These are phyloP conservation scores for Pseudonitzschia multiseries DNA, from an alignment of 108 stramenopile genomes.

Conservation along the genomic window DNA sequence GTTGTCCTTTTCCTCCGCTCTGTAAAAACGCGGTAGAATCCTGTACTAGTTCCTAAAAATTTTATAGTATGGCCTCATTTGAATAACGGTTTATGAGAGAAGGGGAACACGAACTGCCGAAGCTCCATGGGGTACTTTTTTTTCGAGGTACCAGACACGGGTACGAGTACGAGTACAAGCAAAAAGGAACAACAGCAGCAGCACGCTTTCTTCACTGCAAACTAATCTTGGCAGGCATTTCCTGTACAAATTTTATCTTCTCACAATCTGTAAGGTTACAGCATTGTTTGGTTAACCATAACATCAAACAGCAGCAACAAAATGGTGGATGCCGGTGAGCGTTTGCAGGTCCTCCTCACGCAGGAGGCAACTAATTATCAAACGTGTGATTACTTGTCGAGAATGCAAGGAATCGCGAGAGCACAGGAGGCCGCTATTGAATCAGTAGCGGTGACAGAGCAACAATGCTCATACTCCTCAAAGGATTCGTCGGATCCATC, in stretches of 20 bases:
- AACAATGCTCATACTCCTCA: neutral
- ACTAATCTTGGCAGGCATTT: neutral
- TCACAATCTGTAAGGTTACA: neutral
- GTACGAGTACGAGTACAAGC: too few relatives aligned
- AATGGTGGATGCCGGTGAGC: slow-evolving; percentile 38
- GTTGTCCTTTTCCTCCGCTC: too few relatives aligned
- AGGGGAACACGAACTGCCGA: neutral
- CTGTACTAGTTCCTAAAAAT: too few relatives aligned
- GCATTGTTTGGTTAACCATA: neutral
- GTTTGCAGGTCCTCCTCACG: slow-evolving; percentile 32
- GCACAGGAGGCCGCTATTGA: slow-evolving; percentile 1
- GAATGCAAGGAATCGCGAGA: slow-evolving; percentile 22
- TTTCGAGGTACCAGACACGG: too few relatives aligned
- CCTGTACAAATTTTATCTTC: neutral
- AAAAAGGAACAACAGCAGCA: too few relatives aligned
- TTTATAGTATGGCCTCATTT: neutral
- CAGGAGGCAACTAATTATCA: slow-evolving; percentile 34
- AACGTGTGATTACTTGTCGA: slow-evolving; percentile 33
- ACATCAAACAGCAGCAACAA: neutral
- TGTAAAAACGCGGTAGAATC: too few relatives aligned
- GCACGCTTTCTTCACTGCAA: neutral
- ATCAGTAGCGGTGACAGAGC: neutral
- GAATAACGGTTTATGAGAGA: neutral
- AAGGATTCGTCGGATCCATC: neutral
- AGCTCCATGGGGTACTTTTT: neutral